Evolutionary conservation across 1,284 basidiomycete genomes (phyloP).

Genomic region (Stereum hirsutum): DNA sequence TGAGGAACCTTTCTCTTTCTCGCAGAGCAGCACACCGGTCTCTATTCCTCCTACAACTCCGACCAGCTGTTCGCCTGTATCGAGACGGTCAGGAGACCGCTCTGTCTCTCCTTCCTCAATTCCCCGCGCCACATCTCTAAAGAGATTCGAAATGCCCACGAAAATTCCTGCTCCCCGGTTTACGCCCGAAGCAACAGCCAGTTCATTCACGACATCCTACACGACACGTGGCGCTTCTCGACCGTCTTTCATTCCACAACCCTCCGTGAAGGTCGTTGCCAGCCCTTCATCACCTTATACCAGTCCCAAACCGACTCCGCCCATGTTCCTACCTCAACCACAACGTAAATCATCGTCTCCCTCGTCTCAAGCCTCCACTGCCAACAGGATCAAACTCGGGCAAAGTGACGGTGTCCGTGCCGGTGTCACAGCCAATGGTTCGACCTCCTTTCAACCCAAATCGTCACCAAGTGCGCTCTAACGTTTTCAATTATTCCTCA

Average conservation of each 20-base stretch:
- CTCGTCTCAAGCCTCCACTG: too few relatives aligned
- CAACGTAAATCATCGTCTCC: slow-evolving; percentile 1
- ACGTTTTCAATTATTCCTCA: slow-evolving; percentile 44
- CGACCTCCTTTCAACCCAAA: slow-evolving; percentile 36
- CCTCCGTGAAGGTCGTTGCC: slow-evolving; percentile 19
- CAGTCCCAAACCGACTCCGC: slow-evolving; percentile 17
- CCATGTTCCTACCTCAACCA: slow-evolving; percentile 12
- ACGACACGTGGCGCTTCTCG: slow-evolving; percentile 34
- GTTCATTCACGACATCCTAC: slow-evolving; percentile 32
- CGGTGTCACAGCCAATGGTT: slow-evolving; percentile 32
- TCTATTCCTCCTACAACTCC: not conserved
- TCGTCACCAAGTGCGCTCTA: slow-evolving; percentile 38
- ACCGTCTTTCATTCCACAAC: slow-evolving; percentile 46
- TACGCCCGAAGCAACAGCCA: slow-evolving; percentile 14
- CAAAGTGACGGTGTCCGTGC: not conserved
- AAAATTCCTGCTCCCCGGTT: slow-evolving; percentile 15
- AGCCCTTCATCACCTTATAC: slow-evolving; percentile 13
- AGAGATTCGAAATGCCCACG: slow-evolving; percentile 18
- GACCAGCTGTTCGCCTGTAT: not conserved
- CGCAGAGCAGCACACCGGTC: slow-evolving; percentile 7
- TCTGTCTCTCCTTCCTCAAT: slow-evolving; percentile 39
- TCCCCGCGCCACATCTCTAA: slow-evolving; percentile 33
- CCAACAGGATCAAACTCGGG: slow-evolving; percentile 1
- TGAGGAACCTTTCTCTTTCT: slow-evolving; percentile 17
- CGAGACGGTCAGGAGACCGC: slow-evolving; percentile 4